These are phyloP conservation scores for Cucurbita ficifolia DNA, from an alignment of 306 rosid species.

Conservation along the genomic window DNA sequence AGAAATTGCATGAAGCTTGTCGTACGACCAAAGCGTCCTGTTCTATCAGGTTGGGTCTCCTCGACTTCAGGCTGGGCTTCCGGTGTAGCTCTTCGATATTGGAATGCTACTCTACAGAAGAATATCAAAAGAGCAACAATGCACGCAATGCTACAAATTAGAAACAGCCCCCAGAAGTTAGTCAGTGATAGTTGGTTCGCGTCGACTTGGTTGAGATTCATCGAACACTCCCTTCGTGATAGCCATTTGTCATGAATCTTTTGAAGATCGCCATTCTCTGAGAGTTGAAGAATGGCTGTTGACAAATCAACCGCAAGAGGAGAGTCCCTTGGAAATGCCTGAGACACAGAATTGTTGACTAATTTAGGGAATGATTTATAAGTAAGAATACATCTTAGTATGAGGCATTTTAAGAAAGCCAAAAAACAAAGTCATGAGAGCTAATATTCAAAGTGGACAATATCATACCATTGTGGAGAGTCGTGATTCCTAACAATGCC, in stretches of 20 bases:
- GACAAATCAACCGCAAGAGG: slow-evolving; percentile 79
- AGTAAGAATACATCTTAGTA: too few relatives aligned
- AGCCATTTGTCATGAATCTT: slow-evolving; percentile 78
- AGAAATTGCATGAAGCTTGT: slow-evolving; percentile 45
- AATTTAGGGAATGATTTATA: too few relatives aligned
- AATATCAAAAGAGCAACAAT: slow-evolving; percentile 33
- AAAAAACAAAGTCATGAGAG: too few relatives aligned
- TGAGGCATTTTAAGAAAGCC: too few relatives aligned
- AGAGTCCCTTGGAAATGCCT: slow-evolving; percentile 91
- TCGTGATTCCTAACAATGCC: too few relatives aligned
- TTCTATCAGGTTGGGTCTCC: slow-evolving; percentile 20
- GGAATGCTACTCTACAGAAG: slow-evolving; percentile 31
- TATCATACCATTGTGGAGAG: too few relatives aligned
- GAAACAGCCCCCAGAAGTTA: slow-evolving; percentile 86
- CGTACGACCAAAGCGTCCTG: slow-evolving; percentile 15
- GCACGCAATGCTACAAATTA: slow-evolving; percentile 46
- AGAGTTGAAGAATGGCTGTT: slow-evolving; percentile 83
- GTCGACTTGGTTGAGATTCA: slow-evolving; percentile 15
- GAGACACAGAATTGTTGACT: not conserved
- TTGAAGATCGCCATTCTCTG: slow-evolving; percentile 68
- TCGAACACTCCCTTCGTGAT: slow-evolving; percentile 16
- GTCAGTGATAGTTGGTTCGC: slow-evolving; percentile 34
- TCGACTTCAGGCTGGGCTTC: slow-evolving; percentile 20
- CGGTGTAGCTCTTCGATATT: slow-evolving; percentile 35
- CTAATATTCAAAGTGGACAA: too few relatives aligned